phyloP scores from a whole-genome alignment of 2,329 filamentous ascomycete species.

The Penicillium glabrum region DNA sequence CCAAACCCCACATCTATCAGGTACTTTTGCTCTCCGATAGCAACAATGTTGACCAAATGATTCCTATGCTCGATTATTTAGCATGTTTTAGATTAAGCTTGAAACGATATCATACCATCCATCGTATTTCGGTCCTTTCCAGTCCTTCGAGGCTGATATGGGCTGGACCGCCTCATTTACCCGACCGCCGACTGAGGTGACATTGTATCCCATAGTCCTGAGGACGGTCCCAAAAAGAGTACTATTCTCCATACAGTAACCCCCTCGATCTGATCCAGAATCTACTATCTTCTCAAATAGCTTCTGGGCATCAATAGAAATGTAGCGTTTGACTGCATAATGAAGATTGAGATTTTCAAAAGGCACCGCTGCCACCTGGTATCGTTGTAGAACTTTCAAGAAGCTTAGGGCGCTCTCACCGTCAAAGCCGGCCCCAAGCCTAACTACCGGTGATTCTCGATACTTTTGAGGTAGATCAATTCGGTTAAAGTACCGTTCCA shows the following conservation, averaged over 20 bases:
- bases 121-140: not conserved
- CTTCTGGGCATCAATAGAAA: not conserved
- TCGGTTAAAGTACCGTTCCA: not conserved
- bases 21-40: not conserved
- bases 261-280: not conserved
- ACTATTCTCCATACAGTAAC: not conserved
- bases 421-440: not conserved
- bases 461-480: not conserved
- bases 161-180: not conserved
- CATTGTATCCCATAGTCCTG: not conserved
- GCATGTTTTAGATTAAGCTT: too few species aligned
- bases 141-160: not conserved
- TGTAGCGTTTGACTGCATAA: not conserved
- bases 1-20: not conserved
- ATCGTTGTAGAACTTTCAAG: not conserved
- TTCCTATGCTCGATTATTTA: not conserved
- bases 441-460: not conserved
- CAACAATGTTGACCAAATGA: not conserved
- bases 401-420: not conserved
- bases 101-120: not conserved
- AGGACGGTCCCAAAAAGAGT: not conserved
- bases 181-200: not conserved
- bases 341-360: not conserved
- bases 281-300: not conserved
- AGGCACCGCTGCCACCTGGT: not conserved